Evolutionary conservation across 495 filamentous ascomycete genomes (phyloP).

Genomic region (Penicillium atrosanguineum): DNA sequence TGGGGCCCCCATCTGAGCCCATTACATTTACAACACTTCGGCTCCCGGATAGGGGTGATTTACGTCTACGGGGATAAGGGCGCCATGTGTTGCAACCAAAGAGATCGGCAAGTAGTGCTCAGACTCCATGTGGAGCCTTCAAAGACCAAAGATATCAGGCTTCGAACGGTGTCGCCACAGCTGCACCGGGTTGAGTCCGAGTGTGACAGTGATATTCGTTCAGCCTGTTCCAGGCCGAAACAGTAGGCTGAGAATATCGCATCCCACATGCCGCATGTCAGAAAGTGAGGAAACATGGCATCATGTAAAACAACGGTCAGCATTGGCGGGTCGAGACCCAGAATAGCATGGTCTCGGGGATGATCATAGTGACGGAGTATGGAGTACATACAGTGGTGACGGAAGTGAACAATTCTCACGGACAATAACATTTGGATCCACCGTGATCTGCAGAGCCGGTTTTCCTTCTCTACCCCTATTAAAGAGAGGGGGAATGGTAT

Average conservation of each 20-base stretch:
- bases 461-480: neutral
- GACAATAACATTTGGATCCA: slow-evolving; percentile 18
- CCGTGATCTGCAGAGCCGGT: slow-evolving; percentile 8
- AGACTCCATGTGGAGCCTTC: slow-evolving; percentile 9
- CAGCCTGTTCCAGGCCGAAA: neutral
- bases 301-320: neutral
- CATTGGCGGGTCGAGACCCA: neutral
- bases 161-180: neutral
- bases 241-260: neutral
- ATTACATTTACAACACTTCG: neutral
- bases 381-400: no score
- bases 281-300: neutral
- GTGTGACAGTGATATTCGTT: neutral
- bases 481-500: neutral
- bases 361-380: neutral
- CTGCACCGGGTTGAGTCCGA: neutral
- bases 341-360: neutral
- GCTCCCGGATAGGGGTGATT: neutral
- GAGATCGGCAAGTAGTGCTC: slow-evolving; percentile 11
- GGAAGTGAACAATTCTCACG: slow-evolving; percentile 5
- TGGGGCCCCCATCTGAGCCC: neutral
- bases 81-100: neutral
- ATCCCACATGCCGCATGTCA: neutral
- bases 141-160: neutral
- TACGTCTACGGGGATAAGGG: neutral